Conservation (phyloP, 805 yeast species). For the Suhomyces tanzawaensis region DNA sequence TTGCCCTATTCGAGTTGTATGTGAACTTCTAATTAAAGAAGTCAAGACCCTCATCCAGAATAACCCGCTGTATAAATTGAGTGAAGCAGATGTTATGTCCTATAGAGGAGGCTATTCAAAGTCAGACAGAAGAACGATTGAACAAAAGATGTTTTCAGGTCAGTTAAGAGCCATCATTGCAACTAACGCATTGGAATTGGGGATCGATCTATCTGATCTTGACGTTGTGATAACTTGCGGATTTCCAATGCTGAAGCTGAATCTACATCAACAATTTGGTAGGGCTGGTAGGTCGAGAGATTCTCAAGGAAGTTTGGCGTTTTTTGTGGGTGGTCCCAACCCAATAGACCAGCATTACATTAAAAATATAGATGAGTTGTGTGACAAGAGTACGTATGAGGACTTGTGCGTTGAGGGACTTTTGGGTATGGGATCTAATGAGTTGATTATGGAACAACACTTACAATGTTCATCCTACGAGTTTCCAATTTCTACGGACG, state of each 20-base stretch:
- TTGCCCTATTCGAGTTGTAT: constrained; percentile 80
- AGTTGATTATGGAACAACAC: constrained; percentile 69
- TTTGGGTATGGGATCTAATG: constrained; percentile 31
- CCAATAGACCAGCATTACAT: constrained; percentile 87
- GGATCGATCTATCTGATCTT: constrained; percentile 89
- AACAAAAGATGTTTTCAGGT: constrained; percentile 86
- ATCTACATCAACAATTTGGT: constrained; percentile 94
- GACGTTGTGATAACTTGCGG: constrained; percentile 94
- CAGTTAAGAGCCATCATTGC: constrained; percentile 83
- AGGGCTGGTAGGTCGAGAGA: constrained; percentile 86
- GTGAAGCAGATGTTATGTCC: constrained; percentile 70
- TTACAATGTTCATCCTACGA: constrained; percentile 95
- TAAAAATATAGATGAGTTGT: constrained; percentile 59
- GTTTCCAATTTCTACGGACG: constrained; percentile 58
- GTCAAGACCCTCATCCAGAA: constrained; percentile 36
- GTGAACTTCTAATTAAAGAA: constrained; percentile 86
- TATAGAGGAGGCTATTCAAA: constrained; percentile 95
- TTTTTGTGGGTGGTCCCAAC: constrained; percentile 76
- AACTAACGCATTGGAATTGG: constrained; percentile 92
- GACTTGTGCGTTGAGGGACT: constrained; percentile 41
- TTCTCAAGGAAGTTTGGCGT: constrained; percentile 73
- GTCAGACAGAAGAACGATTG: constrained; percentile 81
- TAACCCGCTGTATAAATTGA: constrained; percentile 31
- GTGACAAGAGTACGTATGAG: constrained; percentile 39
- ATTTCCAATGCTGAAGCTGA: constrained; percentile 83